Conservation (phyloP, 2,329 filamentous ascomycete genomes). For the Orbilia blumenaviensis region DNA sequence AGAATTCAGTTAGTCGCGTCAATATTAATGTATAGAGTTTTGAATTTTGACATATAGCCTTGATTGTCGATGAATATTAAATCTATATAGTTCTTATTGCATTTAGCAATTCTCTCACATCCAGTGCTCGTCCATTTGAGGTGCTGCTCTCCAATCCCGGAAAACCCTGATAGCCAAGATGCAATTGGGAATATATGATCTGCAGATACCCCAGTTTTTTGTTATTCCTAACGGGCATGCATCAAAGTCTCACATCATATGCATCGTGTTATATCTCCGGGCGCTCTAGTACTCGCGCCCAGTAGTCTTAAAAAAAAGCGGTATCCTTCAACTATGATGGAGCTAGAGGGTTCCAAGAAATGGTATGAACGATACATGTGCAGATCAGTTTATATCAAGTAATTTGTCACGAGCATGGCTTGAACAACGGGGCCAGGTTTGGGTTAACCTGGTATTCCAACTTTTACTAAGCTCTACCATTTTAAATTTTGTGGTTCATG, state of each 20-base stretch:
- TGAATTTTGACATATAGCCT: too few relatives aligned
- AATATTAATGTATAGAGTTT: too few relatives aligned
- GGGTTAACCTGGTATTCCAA: neutral
- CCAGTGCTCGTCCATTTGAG: neutral
- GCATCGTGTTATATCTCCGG: conserved; percentile 16
- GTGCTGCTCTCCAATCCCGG: neutral
- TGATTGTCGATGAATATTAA: too few relatives aligned
- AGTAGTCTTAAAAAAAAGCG: conserved; percentile 12
- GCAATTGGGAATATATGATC: neutral
- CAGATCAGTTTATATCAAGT: neutral
- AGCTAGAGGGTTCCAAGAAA: neutral
- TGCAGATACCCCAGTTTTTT: conserved; percentile 12
- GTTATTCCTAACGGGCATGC: conserved; percentile 1
- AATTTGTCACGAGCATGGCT: conserved; percentile 7
- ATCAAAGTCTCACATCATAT: conserved; percentile 24
- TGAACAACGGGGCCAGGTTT: too few relatives aligned
- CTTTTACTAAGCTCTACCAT: neutral
- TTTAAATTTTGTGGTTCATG: neutral
- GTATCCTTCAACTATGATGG: neutral
- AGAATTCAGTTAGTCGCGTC: too few relatives aligned
- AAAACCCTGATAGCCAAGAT: conserved; percentile 12
- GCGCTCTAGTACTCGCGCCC: neutral
- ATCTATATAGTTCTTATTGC: neutral
- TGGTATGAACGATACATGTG: neutral
- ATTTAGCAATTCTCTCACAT: neutral